Base-by-base conservation (phyloP, 2,329 filamentous ascomycete species). In the Hortaea werneckii region DNA sequence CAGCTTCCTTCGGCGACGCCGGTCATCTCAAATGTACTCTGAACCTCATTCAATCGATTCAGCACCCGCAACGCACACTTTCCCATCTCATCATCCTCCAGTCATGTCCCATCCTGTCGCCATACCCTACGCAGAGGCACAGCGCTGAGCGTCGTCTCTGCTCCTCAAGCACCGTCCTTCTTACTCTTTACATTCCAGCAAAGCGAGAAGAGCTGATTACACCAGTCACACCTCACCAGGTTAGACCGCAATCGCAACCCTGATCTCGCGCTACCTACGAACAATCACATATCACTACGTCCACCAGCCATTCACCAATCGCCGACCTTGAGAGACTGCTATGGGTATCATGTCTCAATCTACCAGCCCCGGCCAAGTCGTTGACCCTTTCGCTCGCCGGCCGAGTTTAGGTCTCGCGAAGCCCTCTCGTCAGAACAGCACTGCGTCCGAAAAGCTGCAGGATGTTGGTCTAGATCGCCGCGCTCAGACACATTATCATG, bases 291-390 rank as follows among this genome's bases (percentile, higher is more conserved):
- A 35, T 35, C 3, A 35, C 32, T 35, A 9, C 32, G 20, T 20
- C 20, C 20, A 20, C 20, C 20, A 20, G 20, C 20, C 20, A 20
- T 20, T 20, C 20, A 20, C 20, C 4, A 20, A 20, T 20, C 20
- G 20, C 20, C 20, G 20, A 20, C 20, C 20, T 20, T 20, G 20
- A 20, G 20, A 20, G 20, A 20, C 20, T 35, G 13, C 40, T 32
- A 46, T 46, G 44, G 40, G 44, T 20, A 20, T 20, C 30, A 43
- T 46, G 44, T 39, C 40, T 40, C 40, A 30, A 32, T 40, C 44
- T 20, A 37, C 41, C n/a, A 40, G 42, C 11, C 12, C 44, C 13
- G 44, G 44, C 34, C 44, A 46, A 34, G 27, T 43, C 35, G 28
- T 20, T 13, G 28, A 9, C 29, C 37, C 20, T 20, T 20, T 45